Evolutionary conservation across 1,139 yeast genomes (phyloP).

Genomic region (Suhomyces panamericanus): DNA sequence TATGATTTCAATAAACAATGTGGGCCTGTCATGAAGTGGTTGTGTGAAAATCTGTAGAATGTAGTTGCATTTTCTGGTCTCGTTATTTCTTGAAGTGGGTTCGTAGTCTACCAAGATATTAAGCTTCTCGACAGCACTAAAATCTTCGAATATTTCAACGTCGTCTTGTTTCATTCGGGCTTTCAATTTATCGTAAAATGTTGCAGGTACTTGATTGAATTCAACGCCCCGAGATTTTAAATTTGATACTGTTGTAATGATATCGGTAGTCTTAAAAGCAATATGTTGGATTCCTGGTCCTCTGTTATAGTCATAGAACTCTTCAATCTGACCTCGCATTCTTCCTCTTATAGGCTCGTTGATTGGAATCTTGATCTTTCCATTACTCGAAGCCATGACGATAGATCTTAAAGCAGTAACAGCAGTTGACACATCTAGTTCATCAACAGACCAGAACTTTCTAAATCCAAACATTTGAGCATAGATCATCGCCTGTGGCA

Average conservation of each 20-base stretch:
- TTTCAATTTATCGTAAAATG: constrained; percentile 55
- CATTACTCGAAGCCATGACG: constrained; percentile 73
- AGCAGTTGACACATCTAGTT: constrained; percentile 65
- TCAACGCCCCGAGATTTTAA: constrained; percentile 64
- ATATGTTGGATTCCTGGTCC: constrained; percentile 87
- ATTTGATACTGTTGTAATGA: constrained; percentile 54
- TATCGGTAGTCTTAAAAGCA: constrained; percentile 64
- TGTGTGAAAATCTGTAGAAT: constrained; percentile 76
- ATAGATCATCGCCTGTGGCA: constrained; percentile 56
- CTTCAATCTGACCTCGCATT: constrained; percentile 76
- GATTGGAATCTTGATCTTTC: constrained; percentile 72
- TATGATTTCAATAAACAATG: constrained; percentile 75
- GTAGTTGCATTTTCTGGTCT: constrained; percentile 51
- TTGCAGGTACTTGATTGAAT: constrained; percentile 58
- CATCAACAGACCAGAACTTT: constrained; percentile 83
- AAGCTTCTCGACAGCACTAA: constrained; percentile 39
- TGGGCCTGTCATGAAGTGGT: constrained; percentile 77
- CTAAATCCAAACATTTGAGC: constrained; percentile 69
- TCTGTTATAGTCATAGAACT: constrained; percentile 68
- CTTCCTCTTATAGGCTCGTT: constrained; percentile 77
- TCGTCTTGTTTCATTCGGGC: constrained; percentile 40
- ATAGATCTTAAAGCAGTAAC: constrained; percentile 69
- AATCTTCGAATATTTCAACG: constrained; percentile 47
- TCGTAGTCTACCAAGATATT: constrained; percentile 76
- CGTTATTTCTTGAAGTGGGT: constrained; percentile 36